A percentile compares a stretch with the other conserved stretches of the same genome.
phyloP scores from a whole-genome alignment of 75 land plant genomes.

The Sequoiadendron giganteum region DNA sequence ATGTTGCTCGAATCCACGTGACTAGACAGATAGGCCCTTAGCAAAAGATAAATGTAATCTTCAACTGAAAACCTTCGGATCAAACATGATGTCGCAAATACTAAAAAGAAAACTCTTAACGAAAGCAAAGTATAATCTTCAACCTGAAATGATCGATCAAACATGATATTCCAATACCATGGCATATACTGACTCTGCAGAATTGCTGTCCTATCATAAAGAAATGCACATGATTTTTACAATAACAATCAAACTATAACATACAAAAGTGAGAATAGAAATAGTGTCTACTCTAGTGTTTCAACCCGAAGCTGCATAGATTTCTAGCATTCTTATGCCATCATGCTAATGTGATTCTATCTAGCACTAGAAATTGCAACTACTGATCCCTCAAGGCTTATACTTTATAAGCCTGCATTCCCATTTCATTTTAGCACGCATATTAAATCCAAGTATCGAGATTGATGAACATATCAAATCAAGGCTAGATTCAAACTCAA shows the following conservation, averaged over 20 bases:
- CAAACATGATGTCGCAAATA: not conserved
- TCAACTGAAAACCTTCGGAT: not conserved
- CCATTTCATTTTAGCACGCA: not conserved
- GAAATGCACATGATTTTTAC: not conserved
- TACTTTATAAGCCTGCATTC: not conserved
- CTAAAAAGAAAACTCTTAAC: not conserved
- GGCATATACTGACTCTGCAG: not conserved
- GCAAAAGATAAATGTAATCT: not conserved
- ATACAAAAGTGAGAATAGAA: not conserved
- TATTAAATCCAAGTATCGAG: not conserved
- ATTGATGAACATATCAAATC: not conserved
- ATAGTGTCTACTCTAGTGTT: not conserved
- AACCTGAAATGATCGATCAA: not conserved
- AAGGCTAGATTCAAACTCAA: not conserved
- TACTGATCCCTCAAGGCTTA: not conserved
- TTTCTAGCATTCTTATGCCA: not conserved
- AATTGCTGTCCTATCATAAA: not conserved
- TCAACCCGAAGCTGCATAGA: not conserved
- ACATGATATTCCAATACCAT: not conserved
- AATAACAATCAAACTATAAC: not conserved
- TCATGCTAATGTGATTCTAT: not conserved
- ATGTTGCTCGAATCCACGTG: not conserved
- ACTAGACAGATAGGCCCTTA: not conserved
- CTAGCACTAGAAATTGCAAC: not conserved
- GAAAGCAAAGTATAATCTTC: not conserved